Evolutionary conservation across 257 asterid genomes (phyloP).

Genomic region (Salvia hispanica): DNA sequence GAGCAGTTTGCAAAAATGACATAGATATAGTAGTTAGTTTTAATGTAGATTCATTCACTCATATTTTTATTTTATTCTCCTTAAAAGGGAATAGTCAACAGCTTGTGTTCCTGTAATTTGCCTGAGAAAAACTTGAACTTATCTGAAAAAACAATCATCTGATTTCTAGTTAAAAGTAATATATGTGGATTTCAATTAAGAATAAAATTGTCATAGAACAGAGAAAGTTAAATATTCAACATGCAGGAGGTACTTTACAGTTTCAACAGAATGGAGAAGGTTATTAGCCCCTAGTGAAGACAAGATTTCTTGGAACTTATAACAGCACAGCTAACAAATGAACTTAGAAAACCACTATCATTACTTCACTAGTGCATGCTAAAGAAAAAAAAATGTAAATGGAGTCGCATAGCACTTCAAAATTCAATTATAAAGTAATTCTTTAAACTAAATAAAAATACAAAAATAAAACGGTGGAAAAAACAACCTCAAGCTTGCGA

Average conservation of each 20-base stretch:
- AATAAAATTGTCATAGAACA: slow-evolving; percentile 14
- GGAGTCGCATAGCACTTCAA: slow-evolving; percentile 21
- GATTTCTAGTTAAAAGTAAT: slow-evolving; percentile 1
- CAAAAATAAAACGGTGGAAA: background rate
- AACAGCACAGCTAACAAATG: slow-evolving; percentile 5
- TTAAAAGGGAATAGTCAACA: background rate
- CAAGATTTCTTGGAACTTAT: background rate
- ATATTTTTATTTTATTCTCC: background rate
- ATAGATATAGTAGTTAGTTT: slow-evolving; percentile 1
- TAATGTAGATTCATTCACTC: background rate
- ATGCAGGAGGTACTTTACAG: slow-evolving; percentile 14
- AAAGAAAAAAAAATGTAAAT: slow-evolving; percentile 8
- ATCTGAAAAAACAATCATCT: slow-evolving; percentile 6
- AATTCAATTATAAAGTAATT: slow-evolving; percentile 4
- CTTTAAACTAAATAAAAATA: slow-evolving; percentile 16
- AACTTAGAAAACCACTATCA: slow-evolving; percentile 1
- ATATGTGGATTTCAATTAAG: background rate
- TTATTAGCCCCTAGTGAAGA: slow-evolving; percentile 2
- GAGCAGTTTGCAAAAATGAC: background rate
- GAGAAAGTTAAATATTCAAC: slow-evolving; percentile 10
- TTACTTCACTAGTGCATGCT: slow-evolving; percentile 11
- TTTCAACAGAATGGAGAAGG: slow-evolving; percentile 21
- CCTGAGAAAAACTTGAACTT: slow-evolving; percentile 9
- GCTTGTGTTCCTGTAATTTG: slow-evolving; percentile 1
- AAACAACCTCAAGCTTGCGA: slow-evolving; percentile 81